phyloP scores from a whole-genome alignment of 805 yeast genomes.

The Candida qinlingensis region DNA sequence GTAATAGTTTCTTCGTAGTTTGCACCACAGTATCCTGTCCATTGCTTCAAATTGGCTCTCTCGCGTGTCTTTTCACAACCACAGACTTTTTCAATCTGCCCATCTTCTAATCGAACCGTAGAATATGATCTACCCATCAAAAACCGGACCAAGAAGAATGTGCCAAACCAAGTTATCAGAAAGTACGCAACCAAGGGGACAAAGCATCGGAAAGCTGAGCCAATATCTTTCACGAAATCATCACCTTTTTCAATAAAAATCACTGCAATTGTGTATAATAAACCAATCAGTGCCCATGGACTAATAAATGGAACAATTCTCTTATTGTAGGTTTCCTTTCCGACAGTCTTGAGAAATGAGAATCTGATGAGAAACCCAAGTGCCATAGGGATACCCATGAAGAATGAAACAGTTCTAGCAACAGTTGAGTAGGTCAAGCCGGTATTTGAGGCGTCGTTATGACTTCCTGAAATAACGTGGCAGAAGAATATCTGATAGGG shows the following conservation, averaged over 20 bases:
- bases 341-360: slow-evolving; percentile 22
- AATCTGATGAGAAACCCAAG: slow-evolving; percentile 41
- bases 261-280: slow-evolving; percentile 46
- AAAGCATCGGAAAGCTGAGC: slow-evolving; percentile 43
- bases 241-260: slow-evolving; percentile 48
- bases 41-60: background rate
- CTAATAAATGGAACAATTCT: slow-evolving; percentile 35
- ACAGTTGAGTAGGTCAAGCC: slow-evolving; percentile 32
- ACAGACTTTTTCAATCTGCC: slow-evolving; percentile 22
- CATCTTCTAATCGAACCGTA: slow-evolving; percentile 1
- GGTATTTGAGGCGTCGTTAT: background rate
- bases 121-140: slow-evolving; percentile 14
- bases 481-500: slow-evolving; percentile 46
- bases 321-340: slow-evolving; percentile 29
- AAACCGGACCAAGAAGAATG: slow-evolving; percentile 33
- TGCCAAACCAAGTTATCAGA: slow-evolving; percentile 41
- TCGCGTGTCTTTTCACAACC: slow-evolving; percentile 33
- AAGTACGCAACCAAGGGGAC: slow-evolving; percentile 47
- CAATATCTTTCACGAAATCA: slow-evolving; percentile 41
- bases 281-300: slow-evolving; percentile 48
- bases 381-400: slow-evolving; percentile 49
- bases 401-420: slow-evolving; percentile 45
- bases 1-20: slow-evolving; percentile 38
- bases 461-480: slow-evolving; percentile 25
- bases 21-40: slow-evolving; percentile 30